Evolutionary conservation across 352 stramenopile genomes (phyloP), one percentile per base, ranked within the genome.

Genomic region (Phytophthora boehmeriae): DNA sequence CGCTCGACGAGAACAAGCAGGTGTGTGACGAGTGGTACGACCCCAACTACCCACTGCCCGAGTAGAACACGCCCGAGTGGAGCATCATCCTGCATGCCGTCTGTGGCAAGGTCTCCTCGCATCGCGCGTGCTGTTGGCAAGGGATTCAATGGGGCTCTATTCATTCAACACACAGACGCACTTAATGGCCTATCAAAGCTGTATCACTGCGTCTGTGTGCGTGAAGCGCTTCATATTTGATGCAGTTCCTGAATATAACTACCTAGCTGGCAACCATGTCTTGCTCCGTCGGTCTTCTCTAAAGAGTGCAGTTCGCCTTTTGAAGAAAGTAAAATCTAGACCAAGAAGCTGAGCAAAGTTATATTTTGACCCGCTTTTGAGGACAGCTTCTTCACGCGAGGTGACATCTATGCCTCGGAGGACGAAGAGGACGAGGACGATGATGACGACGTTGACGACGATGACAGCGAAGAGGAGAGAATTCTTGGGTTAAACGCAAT

Each of bases 31-130:
- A 57, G 30, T 63, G 41, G 16, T 65, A 50, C 45, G 73, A 86
- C 53, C 22, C 54, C 25, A 65, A 83, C 48, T 81, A 76, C 57
- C 67, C 74, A 22, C 27, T 66, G 36, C 55, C 66, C 16, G 50
- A 57, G 11, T 71, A 86, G 42, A 69, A 66, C 57, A 75, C 68
- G 16, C 59, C 71, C 14, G 44, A 77, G 43, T 86, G 71, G 71
- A 86, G 66, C 46, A 69, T 86, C n/a, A 74, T 83, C 19, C 59
- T 84, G 42, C 71, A 84, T 53, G 72, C 63, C 8, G 66, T 78
- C 16, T 84, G 69, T 39, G 64, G 66, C 25, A 59, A 53, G 30
- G 61, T 38, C 59, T n/a, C 69, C 74, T 46, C 71, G 75, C 25
- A 68, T 86, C 36, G 71, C 76, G 2, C 85, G 76, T 23, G 76